Conservation (phyloP, 2,329 filamentous ascomycete genomes). For the Hortaea werneckii region DNA sequence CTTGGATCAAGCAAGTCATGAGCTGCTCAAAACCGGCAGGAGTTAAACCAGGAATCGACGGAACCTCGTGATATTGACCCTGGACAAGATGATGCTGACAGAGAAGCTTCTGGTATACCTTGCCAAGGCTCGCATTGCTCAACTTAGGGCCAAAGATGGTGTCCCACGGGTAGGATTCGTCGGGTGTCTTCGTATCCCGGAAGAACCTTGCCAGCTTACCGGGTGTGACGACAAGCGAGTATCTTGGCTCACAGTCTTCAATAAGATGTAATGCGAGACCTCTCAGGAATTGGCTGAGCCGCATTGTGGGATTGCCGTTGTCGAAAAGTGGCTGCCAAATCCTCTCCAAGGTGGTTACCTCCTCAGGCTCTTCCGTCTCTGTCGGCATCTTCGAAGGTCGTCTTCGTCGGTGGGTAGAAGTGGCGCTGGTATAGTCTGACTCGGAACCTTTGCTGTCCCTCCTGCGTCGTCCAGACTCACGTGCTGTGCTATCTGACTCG, state of each 20-base stretch:
- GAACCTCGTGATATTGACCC: conserved; percentile 30
- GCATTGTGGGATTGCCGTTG: conserved; percentile 53
- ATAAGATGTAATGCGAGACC: conserved; percentile 67
- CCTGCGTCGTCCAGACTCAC: conserved; percentile 2
- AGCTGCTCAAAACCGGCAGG: conserved; percentile 45
- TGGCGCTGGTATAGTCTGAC: conserved; percentile 3
- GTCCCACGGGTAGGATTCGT: conserved; percentile 58
- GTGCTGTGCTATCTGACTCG: not conserved
- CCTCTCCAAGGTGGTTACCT: conserved; percentile 53
- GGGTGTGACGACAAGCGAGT: conserved; percentile 63
- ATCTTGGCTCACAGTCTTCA: conserved; percentile 56
- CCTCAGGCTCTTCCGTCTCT: conserved; percentile 21
- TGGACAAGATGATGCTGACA: conserved; percentile 42
- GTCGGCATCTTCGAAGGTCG: conserved; percentile 4
- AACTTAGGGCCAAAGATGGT: conserved; percentile 37
- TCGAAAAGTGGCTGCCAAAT: conserved; percentile 73
- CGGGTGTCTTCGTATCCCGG: conserved; percentile 50
- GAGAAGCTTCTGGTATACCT: conserved; percentile 37
- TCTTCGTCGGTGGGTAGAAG: conserved; percentile 3
- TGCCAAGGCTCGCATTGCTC: conserved; percentile 30
- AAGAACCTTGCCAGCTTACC: conserved; percentile 69
- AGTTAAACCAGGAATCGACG: conserved; percentile 36
- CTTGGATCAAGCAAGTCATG: conserved; percentile 62
- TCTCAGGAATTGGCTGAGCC: conserved; percentile 60
- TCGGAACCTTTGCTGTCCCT: conserved; percentile 10